phyloP scores from a whole-genome alignment of 106 monocot species.

The Ottelia alismoides region DNA sequence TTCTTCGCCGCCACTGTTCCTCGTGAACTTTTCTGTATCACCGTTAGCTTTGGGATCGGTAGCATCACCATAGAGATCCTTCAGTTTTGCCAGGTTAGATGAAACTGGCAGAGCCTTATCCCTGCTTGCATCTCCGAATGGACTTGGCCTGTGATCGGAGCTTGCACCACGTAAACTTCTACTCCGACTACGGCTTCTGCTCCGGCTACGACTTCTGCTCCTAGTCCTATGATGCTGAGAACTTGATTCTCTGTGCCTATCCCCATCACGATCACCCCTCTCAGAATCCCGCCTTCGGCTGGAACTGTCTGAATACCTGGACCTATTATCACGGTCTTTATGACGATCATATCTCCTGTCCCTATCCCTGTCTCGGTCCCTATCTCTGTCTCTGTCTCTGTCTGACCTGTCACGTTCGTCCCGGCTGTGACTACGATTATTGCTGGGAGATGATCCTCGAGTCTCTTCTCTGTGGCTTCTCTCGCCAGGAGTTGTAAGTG shows the following conservation, averaged over 20 bases:
- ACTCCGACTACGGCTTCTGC: constrained; percentile 42
- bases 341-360: constrained; percentile 14
- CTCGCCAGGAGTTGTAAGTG: constrained; percentile 26
- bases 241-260: constrained; percentile 13
- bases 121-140: constrained; percentile 35
- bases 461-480: constrained; percentile 18
- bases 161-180: constrained; percentile 10
- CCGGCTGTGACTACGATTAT: constrained; percentile 12
- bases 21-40: constrained; percentile 16
- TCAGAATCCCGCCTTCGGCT: constrained; percentile 21
- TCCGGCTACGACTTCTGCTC: constrained; percentile 29
- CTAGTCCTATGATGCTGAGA: too few species aligned
- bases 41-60: constrained; percentile 26
- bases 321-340: constrained; percentile 17
- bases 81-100: constrained; percentile 70
- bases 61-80: constrained; percentile 85
- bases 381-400: constrained; percentile 21
- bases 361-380: constrained; percentile 17
- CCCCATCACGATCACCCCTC: constrained; percentile 13
- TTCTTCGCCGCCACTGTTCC: constrained; percentile 55
- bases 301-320: constrained; percentile 23
- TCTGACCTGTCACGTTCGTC: constrained; percentile 18
- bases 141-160: constrained; percentile 26
- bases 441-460: constrained; percentile 16
- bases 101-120: constrained; percentile 26